Conservation (phyloP, 169 alveolate genomes). For the Plasmodium chabaudi region DNA sequence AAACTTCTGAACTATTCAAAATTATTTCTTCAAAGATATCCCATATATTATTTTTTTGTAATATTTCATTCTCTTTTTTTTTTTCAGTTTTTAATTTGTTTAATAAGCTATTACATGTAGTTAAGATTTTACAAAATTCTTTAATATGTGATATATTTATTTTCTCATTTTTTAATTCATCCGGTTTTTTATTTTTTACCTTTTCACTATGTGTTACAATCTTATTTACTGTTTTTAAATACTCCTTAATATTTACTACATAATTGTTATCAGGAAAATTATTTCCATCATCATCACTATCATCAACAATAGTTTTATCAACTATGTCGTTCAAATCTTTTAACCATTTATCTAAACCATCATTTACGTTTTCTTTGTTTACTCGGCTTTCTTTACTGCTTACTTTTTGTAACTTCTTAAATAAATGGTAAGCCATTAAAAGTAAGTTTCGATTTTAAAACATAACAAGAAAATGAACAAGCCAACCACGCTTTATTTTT, state of each 20-base stretch:
- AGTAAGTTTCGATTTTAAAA: neutral
- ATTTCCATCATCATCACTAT: constrained; percentile 1
- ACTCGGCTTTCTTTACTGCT: constrained; percentile 40
- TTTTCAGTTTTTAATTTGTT: constrained; percentile 22
- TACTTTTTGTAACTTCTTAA: constrained; percentile 43
- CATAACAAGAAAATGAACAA: constrained; percentile 3
- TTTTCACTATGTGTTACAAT: constrained; percentile 31
- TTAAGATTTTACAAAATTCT: constrained; percentile 43
- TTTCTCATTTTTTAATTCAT: constrained; percentile 35
- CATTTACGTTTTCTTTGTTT: constrained; percentile 41
- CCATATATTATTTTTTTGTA: constrained; percentile 25
- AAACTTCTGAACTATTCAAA: constrained; percentile 41
- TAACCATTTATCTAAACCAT: constrained; percentile 41
- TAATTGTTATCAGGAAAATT: too few relatives aligned
- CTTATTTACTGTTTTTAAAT: constrained; percentile 12
- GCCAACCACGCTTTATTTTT: neutral
- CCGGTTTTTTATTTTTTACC: constrained; percentile 24
- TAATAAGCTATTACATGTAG: constrained; percentile 3
- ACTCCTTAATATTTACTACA: constrained; percentile 9
- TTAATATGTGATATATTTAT: constrained; percentile 10
- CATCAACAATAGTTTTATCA: constrained; percentile 28
- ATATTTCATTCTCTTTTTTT: constrained; percentile 4
- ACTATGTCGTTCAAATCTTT: constrained; percentile 18
- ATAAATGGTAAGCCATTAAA: constrained; percentile 64
- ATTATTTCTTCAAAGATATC: constrained; percentile 38